Percentiles rank a stretch among this genome's conserved stretches.
Conservation (phyloP, 306 rosid species). For the Prunus mira region DNA sequence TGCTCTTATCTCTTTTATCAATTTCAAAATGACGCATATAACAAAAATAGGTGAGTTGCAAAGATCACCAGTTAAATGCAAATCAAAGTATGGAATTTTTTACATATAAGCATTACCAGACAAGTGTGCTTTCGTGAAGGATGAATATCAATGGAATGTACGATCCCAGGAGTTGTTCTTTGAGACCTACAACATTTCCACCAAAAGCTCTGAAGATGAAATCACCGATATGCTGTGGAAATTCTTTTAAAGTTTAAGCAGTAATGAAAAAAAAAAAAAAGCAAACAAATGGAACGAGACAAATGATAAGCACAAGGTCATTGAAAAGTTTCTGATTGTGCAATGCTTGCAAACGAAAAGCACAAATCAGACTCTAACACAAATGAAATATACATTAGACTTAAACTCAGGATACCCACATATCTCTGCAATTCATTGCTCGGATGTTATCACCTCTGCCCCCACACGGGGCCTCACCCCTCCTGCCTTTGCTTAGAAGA, state of each 20-base stretch:
- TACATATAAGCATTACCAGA: constrained; percentile 44
- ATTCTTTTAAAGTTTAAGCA: neutral
- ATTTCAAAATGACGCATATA: neutral
- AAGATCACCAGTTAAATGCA: neutral
- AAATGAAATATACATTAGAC: neutral
- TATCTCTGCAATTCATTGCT: no score
- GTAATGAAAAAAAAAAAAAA: neutral
- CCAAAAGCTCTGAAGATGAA: neutral
- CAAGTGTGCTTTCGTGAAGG: constrained; percentile 93
- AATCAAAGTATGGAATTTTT: neutral
- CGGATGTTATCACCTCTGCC: no score
- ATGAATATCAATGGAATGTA: constrained; percentile 87
- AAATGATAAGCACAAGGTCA: neutral
- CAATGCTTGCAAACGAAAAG: neutral
- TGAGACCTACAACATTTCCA: constrained; percentile 61
- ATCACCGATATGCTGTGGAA: neutral
- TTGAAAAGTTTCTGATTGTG: neutral
- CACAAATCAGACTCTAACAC: neutral
- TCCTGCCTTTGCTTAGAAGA: no score
- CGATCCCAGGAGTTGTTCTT: constrained; percentile 59
- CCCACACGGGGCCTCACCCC: no score
- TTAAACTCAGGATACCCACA: no score
- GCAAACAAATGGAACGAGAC: neutral
- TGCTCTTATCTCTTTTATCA: neutral
- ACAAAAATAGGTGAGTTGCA: neutral